phyloP scores from a whole-genome alignment of 2,329 filamentous ascomycete genomes.

The Epichloe uncinata region DNA sequence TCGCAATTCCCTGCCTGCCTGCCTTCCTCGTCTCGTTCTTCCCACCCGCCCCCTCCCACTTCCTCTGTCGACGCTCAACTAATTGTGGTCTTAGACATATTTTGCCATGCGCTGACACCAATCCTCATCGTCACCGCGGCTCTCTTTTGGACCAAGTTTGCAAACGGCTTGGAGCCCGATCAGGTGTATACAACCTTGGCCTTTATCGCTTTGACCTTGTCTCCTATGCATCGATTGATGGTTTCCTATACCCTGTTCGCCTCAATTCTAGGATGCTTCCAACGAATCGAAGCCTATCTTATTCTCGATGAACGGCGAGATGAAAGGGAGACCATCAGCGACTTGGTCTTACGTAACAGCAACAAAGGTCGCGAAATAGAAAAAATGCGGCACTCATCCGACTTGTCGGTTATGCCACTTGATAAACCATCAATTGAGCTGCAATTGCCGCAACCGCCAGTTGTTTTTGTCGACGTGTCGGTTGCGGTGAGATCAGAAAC shows the following conservation, averaged over 20 bases:
- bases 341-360: slow-evolving; percentile 23
- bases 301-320: slow-evolving; percentile 1
- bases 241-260: slow-evolving; percentile 3
- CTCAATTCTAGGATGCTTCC: slow-evolving; percentile 6
- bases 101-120: slow-evolving; percentile 4
- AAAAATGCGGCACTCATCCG: neutral
- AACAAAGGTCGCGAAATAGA: neutral
- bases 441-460: neutral
- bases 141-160: slow-evolving; percentile 8
- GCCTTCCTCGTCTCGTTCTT: neutral
- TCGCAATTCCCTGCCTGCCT: neutral
- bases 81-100: neutral
- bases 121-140: slow-evolving; percentile 6
- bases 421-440: neutral
- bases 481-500: slow-evolving; percentile 21
- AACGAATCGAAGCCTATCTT: slow-evolving; percentile 7
- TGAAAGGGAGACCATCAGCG: slow-evolving; percentile 18
- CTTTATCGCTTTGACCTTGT: slow-evolving; percentile 4
- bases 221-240: slow-evolving; percentile 3
- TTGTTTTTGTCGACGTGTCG: slow-evolving; percentile 26
- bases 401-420: slow-evolving; percentile 13
- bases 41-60: neutral
- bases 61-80: neutral
- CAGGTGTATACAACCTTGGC: slow-evolving; percentile 7
- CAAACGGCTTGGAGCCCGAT: neutral